Evolutionary conservation across 2,329 filamentous ascomycete genomes (phyloP), one percentile per base, ranked within the genome.

Genomic region (Rhynchosporium graminicola): DNA sequence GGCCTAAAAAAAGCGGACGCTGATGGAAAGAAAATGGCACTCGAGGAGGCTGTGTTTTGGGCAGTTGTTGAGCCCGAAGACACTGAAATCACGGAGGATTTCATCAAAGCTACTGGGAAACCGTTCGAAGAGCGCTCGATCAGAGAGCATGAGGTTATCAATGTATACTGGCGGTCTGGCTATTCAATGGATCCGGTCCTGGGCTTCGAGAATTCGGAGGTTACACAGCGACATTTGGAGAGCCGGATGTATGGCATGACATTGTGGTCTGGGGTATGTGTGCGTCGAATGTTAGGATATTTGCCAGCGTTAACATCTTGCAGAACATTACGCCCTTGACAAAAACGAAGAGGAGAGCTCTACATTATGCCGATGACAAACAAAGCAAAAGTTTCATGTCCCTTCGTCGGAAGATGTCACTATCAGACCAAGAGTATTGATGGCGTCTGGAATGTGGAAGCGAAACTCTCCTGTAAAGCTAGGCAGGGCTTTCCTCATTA

Each of bases 31-130:
- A 43, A 54, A n/a, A 36, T 47, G 38, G 26, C 40, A 4, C 7
- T 45, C 10, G n/a, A 56, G 33, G 40, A 52, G 10, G 57, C 50
- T 15, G 31, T 60, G 10, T 60, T 43, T 40, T 60, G 59, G 59
- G 46, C 46, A 31, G 13, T 28, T 4, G 42, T 60, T 38, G 59
- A 56, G 5, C 36, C 40, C n/a, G 50, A 48, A 2, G 15, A 47
- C 40, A 50, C 29, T 7, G 42, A 42, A n/a, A 40, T 55, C 12
- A 56, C 59, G 3, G 31, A 56, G 42, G 48, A 45, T 10, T 60
- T 60, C 43, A 60, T 60, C 40, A 26, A 60, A 33, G 59, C 59
- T 12, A 60, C 51, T 15, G 31, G 38, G n/a, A 50, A 28, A n/a
- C n/a, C 31, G 4, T 56, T 36, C 36, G 43, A 50, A 33, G 47